A percentile compares a stretch with the other conserved stretches of the same genome.
These are phyloP conservation scores for Leptomonas seymouri DNA, from an alignment of 208 protist species.

Conservation along the genomic window DNA sequence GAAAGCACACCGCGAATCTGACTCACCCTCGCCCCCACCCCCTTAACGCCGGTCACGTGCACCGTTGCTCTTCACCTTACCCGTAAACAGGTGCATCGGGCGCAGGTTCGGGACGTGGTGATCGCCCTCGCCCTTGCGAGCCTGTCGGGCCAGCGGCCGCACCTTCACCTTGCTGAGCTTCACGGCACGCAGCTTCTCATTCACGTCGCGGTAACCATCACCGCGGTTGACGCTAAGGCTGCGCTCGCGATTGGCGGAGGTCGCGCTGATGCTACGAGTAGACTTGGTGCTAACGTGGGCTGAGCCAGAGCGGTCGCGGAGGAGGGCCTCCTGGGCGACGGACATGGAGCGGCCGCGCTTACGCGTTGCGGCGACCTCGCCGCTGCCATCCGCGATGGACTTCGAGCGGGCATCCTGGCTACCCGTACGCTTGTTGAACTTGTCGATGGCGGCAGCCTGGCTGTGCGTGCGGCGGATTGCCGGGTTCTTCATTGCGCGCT, in stretches of 20 bases:
- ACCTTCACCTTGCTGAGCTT: conserved; percentile 88
- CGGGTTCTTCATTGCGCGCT: conserved; percentile 90
- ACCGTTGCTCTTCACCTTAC: conserved; percentile 96
- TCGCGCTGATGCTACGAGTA: conserved; percentile 77
- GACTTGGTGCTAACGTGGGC: conserved; percentile 82
- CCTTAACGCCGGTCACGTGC: conserved; percentile 82
- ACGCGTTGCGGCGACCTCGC: conserved; percentile 27
- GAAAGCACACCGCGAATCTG: background rate
- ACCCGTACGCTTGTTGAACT: conserved; percentile 89
- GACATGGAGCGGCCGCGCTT: conserved; percentile 85
- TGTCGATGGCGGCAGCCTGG: conserved; percentile 77
- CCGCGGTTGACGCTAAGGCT: conserved; percentile 80
- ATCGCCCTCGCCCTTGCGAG: conserved; percentile 95
- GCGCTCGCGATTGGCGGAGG: conserved; percentile 70
- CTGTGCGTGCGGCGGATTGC: conserved; percentile 81
- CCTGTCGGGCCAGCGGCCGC: conserved; percentile 65
- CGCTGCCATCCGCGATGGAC: conserved; percentile 40
- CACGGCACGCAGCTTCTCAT: conserved; percentile 90
- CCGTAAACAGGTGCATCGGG: conserved; percentile 98
- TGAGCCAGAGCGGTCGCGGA: conserved; percentile 80
- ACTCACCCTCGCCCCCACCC: background rate
- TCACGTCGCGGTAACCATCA: conserved; percentile 88
- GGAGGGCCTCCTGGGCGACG: conserved; percentile 78
- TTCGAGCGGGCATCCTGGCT: conserved; percentile 61
- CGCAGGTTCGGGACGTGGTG: conserved; percentile 92